Base-by-base conservation (phyloP, 305 asterid species). In the Solanum hybrid region DNA sequence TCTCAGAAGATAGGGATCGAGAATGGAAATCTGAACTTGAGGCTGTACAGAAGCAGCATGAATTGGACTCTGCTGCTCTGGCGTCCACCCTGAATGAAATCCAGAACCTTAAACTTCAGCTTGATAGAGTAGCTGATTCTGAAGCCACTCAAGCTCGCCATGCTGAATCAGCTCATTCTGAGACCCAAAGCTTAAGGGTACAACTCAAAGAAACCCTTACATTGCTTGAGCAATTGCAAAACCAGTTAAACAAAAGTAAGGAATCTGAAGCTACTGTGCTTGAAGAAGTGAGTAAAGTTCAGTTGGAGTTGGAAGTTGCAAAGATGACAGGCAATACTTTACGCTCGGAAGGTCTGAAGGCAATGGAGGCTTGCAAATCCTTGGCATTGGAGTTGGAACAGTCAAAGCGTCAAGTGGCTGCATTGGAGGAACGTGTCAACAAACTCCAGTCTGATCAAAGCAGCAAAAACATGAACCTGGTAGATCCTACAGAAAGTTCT, bases 11-110 rank as follows among this genome's bases (percentile, higher is more conserved):
- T 86, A 94, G 98, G 12, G 96, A 97, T 74, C 95, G 93, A 57
- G 96, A 79, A 35, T 96, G 99, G 99, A 93, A 96, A 89, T 94
- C 96, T 3, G 98, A 97, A 89, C 96, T 97, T 42, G 96, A 95
- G 88, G 98, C 97, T 40, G 91, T 92, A 24, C 96, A 91, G 89
- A 93, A 95, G 93, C 98, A 96, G 93, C 97, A 95, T 85, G 89
- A 93, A n/a, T 92, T 93, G 95, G 99, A 97, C 90, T 92, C 97
- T 26, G 91, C 95, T 31, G 96, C 99, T 29, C 90, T 96, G 83
- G 93, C 96, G 80, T 93, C 98, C 61, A 94, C 98, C 33, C 88
- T 93, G 91, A 93, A 91, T 89, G 99, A 97, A 93, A 94, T 96
- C 29, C 97, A 94, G 88, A 92, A 93, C 92, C 99, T 96, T 89